Conservation (phyloP, 2,329 filamentous ascomycete species). For the Aspergillus nomiae region DNA sequence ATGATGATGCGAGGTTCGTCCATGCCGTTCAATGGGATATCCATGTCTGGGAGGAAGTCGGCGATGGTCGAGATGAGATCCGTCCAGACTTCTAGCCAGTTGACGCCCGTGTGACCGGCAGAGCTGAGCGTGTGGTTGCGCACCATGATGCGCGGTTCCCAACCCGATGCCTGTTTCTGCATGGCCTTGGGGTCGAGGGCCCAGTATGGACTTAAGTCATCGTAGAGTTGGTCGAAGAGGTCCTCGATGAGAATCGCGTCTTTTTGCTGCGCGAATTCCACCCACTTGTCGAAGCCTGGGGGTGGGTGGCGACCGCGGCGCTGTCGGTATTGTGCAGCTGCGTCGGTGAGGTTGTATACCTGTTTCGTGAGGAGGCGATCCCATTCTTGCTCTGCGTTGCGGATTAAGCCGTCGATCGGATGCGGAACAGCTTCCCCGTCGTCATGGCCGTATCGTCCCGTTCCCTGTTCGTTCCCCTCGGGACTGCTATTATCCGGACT, state of each 20-base stretch:
- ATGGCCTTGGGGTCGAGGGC: conserved; percentile 45
- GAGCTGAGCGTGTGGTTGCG: conserved; percentile 41
- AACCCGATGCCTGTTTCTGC: conserved; percentile 42
- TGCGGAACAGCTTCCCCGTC: neutral
- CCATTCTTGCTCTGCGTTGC: neutral
- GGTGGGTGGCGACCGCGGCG: neutral
- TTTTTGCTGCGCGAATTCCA: conserved; percentile 42
- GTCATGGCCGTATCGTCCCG: neutral
- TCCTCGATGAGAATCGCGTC: conserved; percentile 51
- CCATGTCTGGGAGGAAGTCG: conserved; percentile 47
- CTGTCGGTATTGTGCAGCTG: neutral
- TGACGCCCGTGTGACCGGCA: conserved; percentile 27
- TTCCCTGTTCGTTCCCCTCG: neutral
- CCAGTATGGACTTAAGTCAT: conserved; percentile 55
- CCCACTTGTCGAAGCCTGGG: neutral
- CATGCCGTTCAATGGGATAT: conserved; percentile 53
- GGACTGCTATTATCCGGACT: neutral
- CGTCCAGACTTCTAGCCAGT: conserved; percentile 46
- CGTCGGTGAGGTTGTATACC: neutral
- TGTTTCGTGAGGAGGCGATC: neutral
- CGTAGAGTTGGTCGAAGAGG: conserved; percentile 55
- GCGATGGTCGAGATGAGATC: conserved; percentile 42
- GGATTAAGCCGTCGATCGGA: neutral
- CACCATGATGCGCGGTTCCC: conserved; percentile 42
- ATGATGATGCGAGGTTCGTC: conserved; percentile 52